Base-by-base conservation (phyloP, 345 rosid species). In the Populus euphratica region DNA sequence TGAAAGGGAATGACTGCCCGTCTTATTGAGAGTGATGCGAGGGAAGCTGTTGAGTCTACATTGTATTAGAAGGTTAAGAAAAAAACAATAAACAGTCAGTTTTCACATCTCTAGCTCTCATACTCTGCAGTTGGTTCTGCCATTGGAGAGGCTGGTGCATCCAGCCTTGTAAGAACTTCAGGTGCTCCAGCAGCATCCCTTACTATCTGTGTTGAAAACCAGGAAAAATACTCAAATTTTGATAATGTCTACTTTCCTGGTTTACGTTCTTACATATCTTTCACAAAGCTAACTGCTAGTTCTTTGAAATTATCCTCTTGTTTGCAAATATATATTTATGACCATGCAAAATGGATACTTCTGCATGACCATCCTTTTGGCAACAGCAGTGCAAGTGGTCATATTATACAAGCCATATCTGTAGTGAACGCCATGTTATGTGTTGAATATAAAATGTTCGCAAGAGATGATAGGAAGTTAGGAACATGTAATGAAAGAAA, bases 101-200 rank as follows among this genome's bases (percentile, higher is more conserved):
- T 78, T 25, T 23, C 31, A 69, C n/a, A 54, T 56, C 52, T 64
- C 86, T 91, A 93, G 83, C 90, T 90, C 86, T 85, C 90, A 29
- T 95, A 95, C 72, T 92, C 94, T 4, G 75, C 29, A 73, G 78
- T 71, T 50, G 89, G 71, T 67, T 86, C 92, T 41, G 43, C 80
- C 67, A 80, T 10, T 21, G 85, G 71, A 72, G 90, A 70, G 38
- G 88, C 65, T 8, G 93, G 85, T 12, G 83, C 71, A 72, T 89
- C 98, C 81, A 90, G 74, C 87, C 93, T 89, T 65, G 96, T 93
- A 73, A 95, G 91, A 82, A 95, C 96, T 89, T 92, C 97, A 56
- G 98, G 97, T 68, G 87, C 73, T 82, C 98, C 98, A 18, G 87
- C 73, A 9, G 89, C 76, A 84, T 88, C 92, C 78, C 98, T 89